Conservation (phyloP, 129 eudicot genomes). For the Saposhnikovia divaricata region DNA sequence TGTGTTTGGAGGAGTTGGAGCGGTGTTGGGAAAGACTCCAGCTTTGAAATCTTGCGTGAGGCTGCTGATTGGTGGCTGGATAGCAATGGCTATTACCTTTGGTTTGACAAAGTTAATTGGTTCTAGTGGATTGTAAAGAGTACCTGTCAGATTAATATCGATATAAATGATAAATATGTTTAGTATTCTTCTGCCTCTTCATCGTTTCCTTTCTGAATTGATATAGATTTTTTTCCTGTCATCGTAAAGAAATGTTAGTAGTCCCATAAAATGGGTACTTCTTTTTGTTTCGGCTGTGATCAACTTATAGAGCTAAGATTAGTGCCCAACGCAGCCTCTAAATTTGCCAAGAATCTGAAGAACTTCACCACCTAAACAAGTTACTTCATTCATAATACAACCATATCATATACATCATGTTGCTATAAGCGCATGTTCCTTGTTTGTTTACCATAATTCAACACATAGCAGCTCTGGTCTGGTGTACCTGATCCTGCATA, state of each 20-base stretch:
- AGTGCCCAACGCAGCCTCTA: no score
- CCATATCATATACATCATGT: not conserved
- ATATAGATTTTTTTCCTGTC: not conserved
- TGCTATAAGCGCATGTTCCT: not conserved
- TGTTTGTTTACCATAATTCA: not conserved
- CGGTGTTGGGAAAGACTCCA: constrained; percentile 15
- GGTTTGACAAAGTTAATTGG: constrained; percentile 23
- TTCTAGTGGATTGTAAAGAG: constrained; percentile 13
- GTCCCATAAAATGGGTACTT: not conserved
- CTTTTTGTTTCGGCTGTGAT: no score
- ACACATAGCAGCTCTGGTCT: not conserved
- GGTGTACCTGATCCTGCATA: not conserved
- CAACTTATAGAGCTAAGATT: no score
- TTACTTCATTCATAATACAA: no score
- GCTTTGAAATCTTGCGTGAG: constrained; percentile 15
- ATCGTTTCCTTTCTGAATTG: not conserved
- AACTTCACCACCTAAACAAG: no score
- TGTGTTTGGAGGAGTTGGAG: constrained; percentile 25
- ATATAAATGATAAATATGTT: not conserved
- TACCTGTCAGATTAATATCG: not conserved
- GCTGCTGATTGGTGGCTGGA: constrained; percentile 29
- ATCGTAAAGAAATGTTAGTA: not conserved
- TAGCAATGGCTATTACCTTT: constrained; percentile 26
- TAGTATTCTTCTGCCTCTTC: not conserved
- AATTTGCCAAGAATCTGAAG: no score